These are phyloP conservation scores for Skeletonema menzelii DNA, from an alignment of 108 stramenopile species.

Conservation along the genomic window DNA sequence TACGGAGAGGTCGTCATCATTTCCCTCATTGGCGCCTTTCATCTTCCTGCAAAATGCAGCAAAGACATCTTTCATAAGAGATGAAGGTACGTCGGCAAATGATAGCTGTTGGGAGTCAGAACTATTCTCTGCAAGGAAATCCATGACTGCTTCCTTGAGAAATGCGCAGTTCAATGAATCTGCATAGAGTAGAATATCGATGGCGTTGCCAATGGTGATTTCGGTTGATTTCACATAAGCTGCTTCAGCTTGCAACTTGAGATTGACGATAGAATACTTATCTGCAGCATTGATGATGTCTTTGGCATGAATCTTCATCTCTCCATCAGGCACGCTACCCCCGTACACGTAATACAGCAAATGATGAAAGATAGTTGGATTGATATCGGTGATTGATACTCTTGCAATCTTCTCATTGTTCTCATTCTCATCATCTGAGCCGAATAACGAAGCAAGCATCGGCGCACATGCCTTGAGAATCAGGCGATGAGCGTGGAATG, in stretches of 20 bases:
- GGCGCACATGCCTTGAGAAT: neutral
- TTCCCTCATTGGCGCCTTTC: too few relatives aligned
- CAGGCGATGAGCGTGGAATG: neutral
- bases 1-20: neutral
- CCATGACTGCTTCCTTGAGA: constrained; percentile 9
- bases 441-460: neutral
- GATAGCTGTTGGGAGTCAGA: neutral
- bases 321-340: neutral
- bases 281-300: constrained; percentile 5
- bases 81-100: too few relatives aligned
- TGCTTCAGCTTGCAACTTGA: too few relatives aligned
- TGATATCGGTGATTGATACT: neutral
- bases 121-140: constrained; percentile 6
- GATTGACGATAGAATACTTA: constrained; percentile 1
- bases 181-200: neutral
- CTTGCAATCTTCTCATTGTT: too few relatives aligned
- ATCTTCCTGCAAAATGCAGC: too few relatives aligned
- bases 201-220: neutral
- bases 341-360: neutral
- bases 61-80: too few relatives aligned
- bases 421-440: neutral
- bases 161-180: neutral
- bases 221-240: neutral
- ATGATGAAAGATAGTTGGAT: neutral
- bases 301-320: too few relatives aligned